Evolutionary conservation across 192 early-diverging fungal species (phyloP).

Genomic region (Dimargaris cristalligena): DNA sequence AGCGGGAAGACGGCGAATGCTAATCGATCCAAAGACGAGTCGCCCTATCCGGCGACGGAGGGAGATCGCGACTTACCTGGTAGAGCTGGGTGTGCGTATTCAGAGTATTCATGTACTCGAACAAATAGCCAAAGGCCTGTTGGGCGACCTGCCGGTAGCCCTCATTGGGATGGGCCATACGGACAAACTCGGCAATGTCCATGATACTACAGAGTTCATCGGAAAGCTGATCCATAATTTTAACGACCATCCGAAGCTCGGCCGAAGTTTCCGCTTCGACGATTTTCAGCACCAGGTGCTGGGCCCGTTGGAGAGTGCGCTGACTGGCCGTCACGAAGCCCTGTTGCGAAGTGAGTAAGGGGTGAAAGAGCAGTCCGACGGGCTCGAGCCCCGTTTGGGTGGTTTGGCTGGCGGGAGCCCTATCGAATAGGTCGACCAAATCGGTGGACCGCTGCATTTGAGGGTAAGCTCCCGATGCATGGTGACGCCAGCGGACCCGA

Average conservation of each 20-base stretch:
- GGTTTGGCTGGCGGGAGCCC: neutral
- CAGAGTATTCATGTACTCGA: constrained; percentile 74
- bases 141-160: constrained; percentile 57
- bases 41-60: no score
- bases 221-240: constrained; percentile 73
- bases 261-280: constrained; percentile 13
- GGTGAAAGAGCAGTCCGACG: neutral
- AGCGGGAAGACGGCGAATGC: no score
- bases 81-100: constrained; percentile 85
- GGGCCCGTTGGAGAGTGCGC: constrained; percentile 11
- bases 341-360: neutral
- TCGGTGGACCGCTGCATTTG: neutral
- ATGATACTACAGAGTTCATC: constrained; percentile 82
- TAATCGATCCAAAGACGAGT: no score
- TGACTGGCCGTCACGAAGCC: neutral
- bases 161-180: constrained; percentile 73
- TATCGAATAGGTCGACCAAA: neutral
- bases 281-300: constrained; percentile 18
- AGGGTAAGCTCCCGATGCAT: no score
- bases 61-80: no score
- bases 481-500: no score
- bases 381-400: neutral
- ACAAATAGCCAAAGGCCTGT: constrained; percentile 51
- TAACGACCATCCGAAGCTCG: constrained; percentile 61
- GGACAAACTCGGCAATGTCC: constrained; percentile 82